These are phyloP conservation scores for Colletotrichum tamarilloi DNA, from an alignment of 2,329 filamentous ascomycete genomes.

Conservation along the genomic window DNA sequence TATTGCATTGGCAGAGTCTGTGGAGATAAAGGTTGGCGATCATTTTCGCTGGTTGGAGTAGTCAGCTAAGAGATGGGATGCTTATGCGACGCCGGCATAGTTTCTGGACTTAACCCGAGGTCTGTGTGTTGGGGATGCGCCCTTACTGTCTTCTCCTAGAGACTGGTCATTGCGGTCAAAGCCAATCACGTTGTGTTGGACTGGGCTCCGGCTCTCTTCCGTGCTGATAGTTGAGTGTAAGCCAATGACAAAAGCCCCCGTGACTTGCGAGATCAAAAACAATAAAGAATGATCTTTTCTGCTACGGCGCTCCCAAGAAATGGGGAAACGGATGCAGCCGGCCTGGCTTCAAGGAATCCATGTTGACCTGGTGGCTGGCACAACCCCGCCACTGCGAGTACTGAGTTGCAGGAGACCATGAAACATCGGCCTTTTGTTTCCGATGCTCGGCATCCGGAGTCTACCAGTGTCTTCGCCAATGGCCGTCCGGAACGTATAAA, in stretches of 20 bases:
- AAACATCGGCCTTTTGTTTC: constrained; percentile 31
- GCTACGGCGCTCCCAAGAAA: not conserved
- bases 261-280: not conserved
- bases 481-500: not conserved
- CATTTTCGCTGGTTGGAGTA: not conserved
- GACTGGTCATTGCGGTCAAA: not conserved
- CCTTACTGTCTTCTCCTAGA: not conserved
- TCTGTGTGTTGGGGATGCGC: constrained; percentile 26
- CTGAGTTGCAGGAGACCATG: constrained; percentile 13
- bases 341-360: not conserved
- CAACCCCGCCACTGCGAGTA: constrained; percentile 4
- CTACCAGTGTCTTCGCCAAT: constrained; percentile 1
- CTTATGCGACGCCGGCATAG: constrained; percentile 33
- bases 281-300: not conserved
- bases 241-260: not conserved
- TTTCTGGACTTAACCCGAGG: constrained; percentile 26
- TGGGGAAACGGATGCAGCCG: not conserved
- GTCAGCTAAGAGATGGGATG: constrained; percentile 24
- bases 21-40: constrained; percentile 6
- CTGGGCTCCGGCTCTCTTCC: not conserved
- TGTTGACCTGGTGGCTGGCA: not conserved
- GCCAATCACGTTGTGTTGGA: not conserved
- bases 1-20: constrained; percentile 1
- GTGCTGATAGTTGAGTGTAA: not conserved
- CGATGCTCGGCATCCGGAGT: constrained; percentile 31